Evolutionary conservation across 441 rosid species (phyloP).

Genomic region (Isatis lusitanica): DNA sequence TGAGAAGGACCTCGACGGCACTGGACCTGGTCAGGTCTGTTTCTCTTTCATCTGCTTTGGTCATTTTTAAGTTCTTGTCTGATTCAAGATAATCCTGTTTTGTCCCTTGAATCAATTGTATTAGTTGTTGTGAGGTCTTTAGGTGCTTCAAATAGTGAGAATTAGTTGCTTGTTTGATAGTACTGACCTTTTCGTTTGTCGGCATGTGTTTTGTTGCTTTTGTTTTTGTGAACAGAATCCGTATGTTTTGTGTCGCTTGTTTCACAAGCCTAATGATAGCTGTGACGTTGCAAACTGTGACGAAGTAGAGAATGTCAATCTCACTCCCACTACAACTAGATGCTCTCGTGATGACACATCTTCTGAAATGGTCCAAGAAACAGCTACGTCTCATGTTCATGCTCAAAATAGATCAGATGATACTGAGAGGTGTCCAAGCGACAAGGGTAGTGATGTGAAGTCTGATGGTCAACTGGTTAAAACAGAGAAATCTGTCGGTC

Average conservation of each 20-base stretch:
- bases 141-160: neutral
- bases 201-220: neutral
- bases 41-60: neutral
- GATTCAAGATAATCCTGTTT: too few relatives aligned
- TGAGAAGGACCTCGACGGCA: conserved; percentile 66
- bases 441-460: conserved; percentile 34
- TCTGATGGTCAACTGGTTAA: conserved; percentile 31
- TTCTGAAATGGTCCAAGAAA: conserved; percentile 67
- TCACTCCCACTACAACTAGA: conserved; percentile 51
- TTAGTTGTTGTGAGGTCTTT: neutral
- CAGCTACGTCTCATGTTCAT: conserved; percentile 37
- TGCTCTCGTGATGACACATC: conserved; percentile 67
- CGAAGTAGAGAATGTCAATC: conserved; percentile 51
- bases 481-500: conserved; percentile 34
- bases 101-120: too few relatives aligned
- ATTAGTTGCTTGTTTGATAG: neutral
- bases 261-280: conserved; percentile 65
- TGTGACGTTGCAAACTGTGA: conserved; percentile 44
- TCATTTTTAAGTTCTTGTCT: too few relatives aligned
- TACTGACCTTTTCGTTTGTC: neutral
- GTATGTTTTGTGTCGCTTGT: conserved; percentile 80
- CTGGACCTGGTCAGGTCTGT: conserved; percentile 76
- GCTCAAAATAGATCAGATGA: conserved; percentile 40
- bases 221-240: conserved; percentile 52
- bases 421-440: conserved; percentile 36